Percentiles rank a stretch among this genome's conserved stretches.
Evolutionary conservation across 495 filamentous ascomycete genomes (phyloP).

Genomic region (Cladorrhinum samala): DNA sequence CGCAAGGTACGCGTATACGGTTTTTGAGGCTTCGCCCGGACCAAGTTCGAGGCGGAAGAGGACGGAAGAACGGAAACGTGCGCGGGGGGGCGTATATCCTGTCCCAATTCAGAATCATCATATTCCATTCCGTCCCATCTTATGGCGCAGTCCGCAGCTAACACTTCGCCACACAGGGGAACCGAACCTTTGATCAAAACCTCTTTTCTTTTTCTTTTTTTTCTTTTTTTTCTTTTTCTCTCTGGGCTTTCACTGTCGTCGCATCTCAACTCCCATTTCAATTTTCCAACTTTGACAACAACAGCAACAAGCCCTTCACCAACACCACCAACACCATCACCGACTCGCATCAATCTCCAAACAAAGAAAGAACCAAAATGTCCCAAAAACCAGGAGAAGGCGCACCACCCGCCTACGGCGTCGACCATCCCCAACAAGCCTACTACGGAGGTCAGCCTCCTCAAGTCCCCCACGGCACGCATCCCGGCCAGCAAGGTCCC

Average conservation of each 20-base stretch:
- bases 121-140: no score
- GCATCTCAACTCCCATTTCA: not conserved
- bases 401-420: constrained; percentile 37
- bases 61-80: no score
- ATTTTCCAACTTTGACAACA: not conserved
- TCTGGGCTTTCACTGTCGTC: not conserved
- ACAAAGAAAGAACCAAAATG: constrained; percentile 20
- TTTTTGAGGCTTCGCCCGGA: not conserved
- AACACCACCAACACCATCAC: not conserved
- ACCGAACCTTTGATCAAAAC: no score
- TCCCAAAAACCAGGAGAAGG: constrained; percentile 31
- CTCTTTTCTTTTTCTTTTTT: no score
- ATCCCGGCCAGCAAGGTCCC: constrained; percentile 9
- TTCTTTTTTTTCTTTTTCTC: no score
- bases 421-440: constrained; percentile 13
- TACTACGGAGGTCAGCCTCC: constrained; percentile 12
- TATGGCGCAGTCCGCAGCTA: no score
- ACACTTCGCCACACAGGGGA: no score
- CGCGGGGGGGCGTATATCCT: no score
- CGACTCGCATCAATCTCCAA: not conserved
- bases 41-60: no score
- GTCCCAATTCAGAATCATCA: no score
- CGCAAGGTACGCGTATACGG: not conserved
- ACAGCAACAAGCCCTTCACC: not conserved
- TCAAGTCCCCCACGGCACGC: constrained; percentile 4